Evolutionary conservation across 129 eudicot species (phyloP).

Genomic region (Tagetes patula): DNA sequence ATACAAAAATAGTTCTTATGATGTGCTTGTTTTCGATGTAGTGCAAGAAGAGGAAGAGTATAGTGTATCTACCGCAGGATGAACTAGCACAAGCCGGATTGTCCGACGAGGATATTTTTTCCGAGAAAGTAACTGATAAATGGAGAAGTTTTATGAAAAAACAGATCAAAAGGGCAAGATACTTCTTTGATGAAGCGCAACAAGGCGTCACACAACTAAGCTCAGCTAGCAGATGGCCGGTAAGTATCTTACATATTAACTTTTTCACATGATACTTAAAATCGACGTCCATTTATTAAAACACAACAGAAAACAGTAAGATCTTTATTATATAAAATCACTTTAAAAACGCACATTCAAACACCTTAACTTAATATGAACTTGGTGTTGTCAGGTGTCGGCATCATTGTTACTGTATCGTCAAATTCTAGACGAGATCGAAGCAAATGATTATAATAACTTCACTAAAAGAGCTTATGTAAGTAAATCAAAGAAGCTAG

Average conservation of each 20-base stretch:
- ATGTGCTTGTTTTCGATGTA: slow-evolving; percentile 34
- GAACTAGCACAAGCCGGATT: slow-evolving; percentile 89
- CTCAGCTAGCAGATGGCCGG: slow-evolving; percentile 98
- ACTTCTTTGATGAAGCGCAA: slow-evolving; percentile 89
- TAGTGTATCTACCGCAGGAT: slow-evolving; percentile 91
- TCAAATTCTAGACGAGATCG: slow-evolving; percentile 84
- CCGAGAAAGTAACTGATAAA: slow-evolving; percentile 84
- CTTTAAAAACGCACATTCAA: too few species aligned
- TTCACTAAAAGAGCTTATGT: slow-evolving; percentile 88
- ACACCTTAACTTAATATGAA: background rate
- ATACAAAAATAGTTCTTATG: background rate
- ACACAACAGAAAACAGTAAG: too few species aligned
- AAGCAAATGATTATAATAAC: slow-evolving; percentile 90
- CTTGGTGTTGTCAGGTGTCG: slow-evolving; percentile 65
- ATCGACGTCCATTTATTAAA: background rate
- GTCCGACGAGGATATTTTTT: slow-evolving; percentile 86
- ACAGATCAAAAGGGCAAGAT: slow-evolving; percentile 88
- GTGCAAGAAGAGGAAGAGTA: slow-evolving; percentile 94
- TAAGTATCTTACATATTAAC: slow-evolving; percentile 32
- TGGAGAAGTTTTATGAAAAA: slow-evolving; percentile 92
- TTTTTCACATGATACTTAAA: too few species aligned
- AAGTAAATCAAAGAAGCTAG: slow-evolving; percentile 75
- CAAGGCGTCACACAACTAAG: slow-evolving; percentile 81
- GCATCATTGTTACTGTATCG: slow-evolving; percentile 78
- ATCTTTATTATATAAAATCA: too few species aligned